These are phyloP conservation scores for Phytopythium helicoides DNA, from an alignment of 352 stramenopile genomes.

Conservation along the genomic window DNA sequence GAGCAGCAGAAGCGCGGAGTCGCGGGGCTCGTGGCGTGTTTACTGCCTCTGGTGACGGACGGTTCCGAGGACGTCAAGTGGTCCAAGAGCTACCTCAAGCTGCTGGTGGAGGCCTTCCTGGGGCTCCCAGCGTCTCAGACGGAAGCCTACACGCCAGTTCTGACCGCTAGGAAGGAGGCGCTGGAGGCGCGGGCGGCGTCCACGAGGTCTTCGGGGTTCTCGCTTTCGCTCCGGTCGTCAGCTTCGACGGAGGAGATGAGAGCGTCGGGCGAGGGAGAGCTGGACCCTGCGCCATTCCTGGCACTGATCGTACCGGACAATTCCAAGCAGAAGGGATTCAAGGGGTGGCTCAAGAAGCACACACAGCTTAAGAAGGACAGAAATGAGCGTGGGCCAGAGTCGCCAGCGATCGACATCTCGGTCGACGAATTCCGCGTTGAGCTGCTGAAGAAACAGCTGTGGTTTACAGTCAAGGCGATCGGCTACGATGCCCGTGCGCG, in stretches of 20 bases:
- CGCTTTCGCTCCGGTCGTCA: background rate
- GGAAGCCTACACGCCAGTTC: conserved; percentile 72
- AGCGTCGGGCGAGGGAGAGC: background rate
- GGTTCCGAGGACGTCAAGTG: conserved; percentile 51
- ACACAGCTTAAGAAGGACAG: conserved; percentile 24
- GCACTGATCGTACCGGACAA: conserved; percentile 44
- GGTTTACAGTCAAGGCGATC: conserved; percentile 75
- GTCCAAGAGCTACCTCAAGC: conserved; percentile 60
- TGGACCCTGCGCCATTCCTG: conserved; percentile 65
- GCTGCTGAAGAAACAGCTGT: conserved; percentile 65
- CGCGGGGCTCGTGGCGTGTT: conserved; percentile 60
- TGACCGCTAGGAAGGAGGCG: conserved; percentile 30
- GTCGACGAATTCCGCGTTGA: conserved; percentile 50
- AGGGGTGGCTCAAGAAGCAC: conserved; percentile 26
- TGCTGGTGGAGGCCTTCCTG: conserved; percentile 66
- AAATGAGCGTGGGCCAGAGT: conserved; percentile 14
- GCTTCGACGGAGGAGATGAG: background rate
- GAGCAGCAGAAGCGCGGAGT: conserved; percentile 65
- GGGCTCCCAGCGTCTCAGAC: conserved; percentile 45
- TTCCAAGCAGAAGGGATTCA: conserved; percentile 14
- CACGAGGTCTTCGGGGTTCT: conserved; percentile 6
- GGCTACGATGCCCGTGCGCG: conserved; percentile 74
- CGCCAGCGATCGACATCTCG: conserved; percentile 11
- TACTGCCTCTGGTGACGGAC: conserved; percentile 65
- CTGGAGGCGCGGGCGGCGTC: conserved; percentile 18